Evolutionary conservation across 768 basidiomycete genomes (phyloP), one percentile per base, ranked within the genome.

Genomic region (Auricularia cornea): DNA sequence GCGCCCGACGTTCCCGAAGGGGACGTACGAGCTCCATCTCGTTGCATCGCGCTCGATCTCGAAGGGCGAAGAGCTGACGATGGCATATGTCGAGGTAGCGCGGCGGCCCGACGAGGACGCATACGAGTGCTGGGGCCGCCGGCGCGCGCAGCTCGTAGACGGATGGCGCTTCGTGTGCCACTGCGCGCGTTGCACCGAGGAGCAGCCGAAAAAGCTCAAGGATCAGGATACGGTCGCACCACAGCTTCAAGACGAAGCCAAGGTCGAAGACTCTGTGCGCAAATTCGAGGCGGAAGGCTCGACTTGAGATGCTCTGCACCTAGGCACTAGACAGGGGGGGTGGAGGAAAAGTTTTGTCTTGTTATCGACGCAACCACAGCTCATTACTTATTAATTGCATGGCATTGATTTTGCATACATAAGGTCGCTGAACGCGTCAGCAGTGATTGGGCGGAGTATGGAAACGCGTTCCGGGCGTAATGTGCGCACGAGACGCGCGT

Each of bases 111-210:
- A 70, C 30, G 89, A 90, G 74, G 67, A 23, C 60, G 60, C 30
- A 26, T 14, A 28, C 18, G 26, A 57, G 54, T 57, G 54, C 54
- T 30, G 23, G 12, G 12, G 28, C 18, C 80, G 88, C 52, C 78
- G 91, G 66, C 81, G 92, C 33, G 78, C 80, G 68, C 89, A 91
- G 76, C 81, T 94, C 40, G 89, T 83, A 28, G 81, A 88, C 51
- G 91, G 92, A 35, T 94, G 92, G 92, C 79, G 81, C 63, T 92
- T 93, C 71, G 84, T 88, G 12, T 94, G 92, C 70, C 73, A 76
- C 59, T 94, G 92, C 71, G 73, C 78, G 61, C 81, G 84, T 52
- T 93, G 92, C 70, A 70, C 73, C 40, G 77, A 75, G 61, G 91
- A 93, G 80, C 72, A 4, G 71, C 75, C 60, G 70, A 72, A 20